phyloP scores from a whole-genome alignment of 306 rosid genomes.

The Oemleria cerasiformis region DNA sequence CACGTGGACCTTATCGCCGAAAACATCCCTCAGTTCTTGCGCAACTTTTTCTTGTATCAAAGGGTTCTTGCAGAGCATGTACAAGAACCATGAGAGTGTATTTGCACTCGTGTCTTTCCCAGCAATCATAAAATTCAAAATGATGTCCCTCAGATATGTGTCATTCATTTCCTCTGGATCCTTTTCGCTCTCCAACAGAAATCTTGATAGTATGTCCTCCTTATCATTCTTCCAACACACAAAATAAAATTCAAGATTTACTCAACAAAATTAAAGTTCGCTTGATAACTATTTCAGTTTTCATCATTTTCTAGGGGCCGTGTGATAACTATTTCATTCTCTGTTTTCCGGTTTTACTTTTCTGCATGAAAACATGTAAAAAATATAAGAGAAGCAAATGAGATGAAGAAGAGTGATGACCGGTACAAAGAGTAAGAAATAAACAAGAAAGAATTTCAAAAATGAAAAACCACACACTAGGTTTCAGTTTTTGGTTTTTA shows the following conservation, averaged over 20 bases:
- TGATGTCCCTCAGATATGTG: conserved; percentile 59
- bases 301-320: too few species aligned
- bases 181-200: conserved; percentile 63
- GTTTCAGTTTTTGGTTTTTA: too few species aligned
- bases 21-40: conserved; percentile 54
- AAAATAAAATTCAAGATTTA: neutral
- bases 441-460: too few species aligned
- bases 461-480: too few species aligned
- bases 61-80: conserved; percentile 76
- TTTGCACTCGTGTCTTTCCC: conserved; percentile 73
- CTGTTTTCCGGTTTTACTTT: too few species aligned
- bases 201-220: conserved; percentile 80
- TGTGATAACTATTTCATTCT: too few species aligned
- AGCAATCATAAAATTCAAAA: conserved; percentile 66
- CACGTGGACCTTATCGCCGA: conserved; percentile 22
- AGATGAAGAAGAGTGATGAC: too few species aligned
- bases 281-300: neutral
- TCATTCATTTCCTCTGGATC: conserved; percentile 54
- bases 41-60: conserved; percentile 60
- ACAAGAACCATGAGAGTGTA: conserved; percentile 81
- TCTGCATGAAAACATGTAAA: too few species aligned
- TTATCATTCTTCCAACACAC: conserved; percentile 41
- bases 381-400: too few species aligned
- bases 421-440: too few species aligned
- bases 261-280: neutral